Base-by-base conservation (phyloP, 164 flowering plant genomes). In the Magnolia kwangsiensis region DNA sequence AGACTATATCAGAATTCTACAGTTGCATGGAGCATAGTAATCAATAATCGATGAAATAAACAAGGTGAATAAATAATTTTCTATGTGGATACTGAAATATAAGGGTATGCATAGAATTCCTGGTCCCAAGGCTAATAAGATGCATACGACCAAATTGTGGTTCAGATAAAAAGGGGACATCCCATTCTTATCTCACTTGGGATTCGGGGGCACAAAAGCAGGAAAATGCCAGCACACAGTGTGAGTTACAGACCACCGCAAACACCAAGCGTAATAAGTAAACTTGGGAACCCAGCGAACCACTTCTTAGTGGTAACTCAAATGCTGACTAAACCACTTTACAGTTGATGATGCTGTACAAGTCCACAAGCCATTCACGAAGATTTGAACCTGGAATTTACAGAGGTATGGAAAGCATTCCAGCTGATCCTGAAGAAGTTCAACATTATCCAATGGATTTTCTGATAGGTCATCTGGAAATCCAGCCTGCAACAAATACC, bases 361-460 rank as follows among this genome's bases (percentile, higher is more conserved):
- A 65, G 13, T 23, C 37, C 13, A 23, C 21, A 65, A 29, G 29
- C 37, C 71, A 50, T 50, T 31, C 18, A 49, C 49, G 72, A 73
- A 45, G 23, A 11, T 37, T 51, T 59, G 45, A 64, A 91, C 97
- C 97, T 93, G 98, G 77, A 93, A 95, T 86, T 92, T 84, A 81
- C 99, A 95, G 31, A 95, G 93, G 84, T 85, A 81, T 63, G 99
- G 99, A 83, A 93, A 91, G 78, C 90, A 88, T 77, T 95, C 99
- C 24, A 95, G 89, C 81, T 95, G 97, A 81, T 95, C 98, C 84
- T 95, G 99, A 78, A 95, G 97, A 74, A 93, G 92, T 73, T 95
- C 99, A 77, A 89, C 97, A 83, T 91, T 95, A 84, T 95, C 99
- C 27, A 95, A 78, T 8, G 97, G 98, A 77, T 93, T 86, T 78